Percentiles rank a stretch among this genome's conserved stretches.
These are phyloP conservation scores for Gossypium ekmanianum DNA, from an alignment of 345 rosid species.

Conservation along the genomic window DNA sequence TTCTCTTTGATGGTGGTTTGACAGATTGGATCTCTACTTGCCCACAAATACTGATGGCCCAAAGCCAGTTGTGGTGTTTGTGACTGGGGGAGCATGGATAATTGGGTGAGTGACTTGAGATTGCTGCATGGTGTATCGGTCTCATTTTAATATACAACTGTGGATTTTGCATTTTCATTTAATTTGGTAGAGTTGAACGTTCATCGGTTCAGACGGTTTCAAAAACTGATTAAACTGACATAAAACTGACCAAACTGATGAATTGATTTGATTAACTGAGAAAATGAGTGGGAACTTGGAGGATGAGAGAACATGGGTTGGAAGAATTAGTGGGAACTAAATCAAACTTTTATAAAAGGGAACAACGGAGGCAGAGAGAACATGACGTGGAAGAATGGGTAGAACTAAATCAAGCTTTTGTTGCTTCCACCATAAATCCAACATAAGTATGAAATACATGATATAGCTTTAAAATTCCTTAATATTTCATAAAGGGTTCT, in stretches of 20 bases:
- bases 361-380: too few relatives aligned
- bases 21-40: conserved; percentile 82
- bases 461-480: conserved; percentile 1
- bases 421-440: neutral
- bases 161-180: neutral
- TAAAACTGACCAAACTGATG: too few relatives aligned
- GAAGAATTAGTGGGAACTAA: neutral
- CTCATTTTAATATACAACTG: neutral
- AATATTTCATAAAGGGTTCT: neutral
- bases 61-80: conserved; percentile 91
- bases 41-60: conserved; percentile 56
- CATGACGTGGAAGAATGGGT: too few relatives aligned
- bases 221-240: too few relatives aligned
- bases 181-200: too few relatives aligned
- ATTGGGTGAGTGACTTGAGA: conserved; percentile 61
- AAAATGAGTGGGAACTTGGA: neutral
- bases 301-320: neutral
- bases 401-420: too few relatives aligned
- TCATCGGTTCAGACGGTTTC: too few relatives aligned
- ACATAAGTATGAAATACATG: neutral
- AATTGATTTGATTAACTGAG: too few relatives aligned
- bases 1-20: neutral
- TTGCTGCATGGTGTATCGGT: conserved; percentile 6
- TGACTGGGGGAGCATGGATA: conserved; percentile 99
- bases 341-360: too few relatives aligned